phyloP scores from a whole-genome alignment of 2,329 filamentous ascomycete species.

The Trichoderma oligosporum region DNA sequence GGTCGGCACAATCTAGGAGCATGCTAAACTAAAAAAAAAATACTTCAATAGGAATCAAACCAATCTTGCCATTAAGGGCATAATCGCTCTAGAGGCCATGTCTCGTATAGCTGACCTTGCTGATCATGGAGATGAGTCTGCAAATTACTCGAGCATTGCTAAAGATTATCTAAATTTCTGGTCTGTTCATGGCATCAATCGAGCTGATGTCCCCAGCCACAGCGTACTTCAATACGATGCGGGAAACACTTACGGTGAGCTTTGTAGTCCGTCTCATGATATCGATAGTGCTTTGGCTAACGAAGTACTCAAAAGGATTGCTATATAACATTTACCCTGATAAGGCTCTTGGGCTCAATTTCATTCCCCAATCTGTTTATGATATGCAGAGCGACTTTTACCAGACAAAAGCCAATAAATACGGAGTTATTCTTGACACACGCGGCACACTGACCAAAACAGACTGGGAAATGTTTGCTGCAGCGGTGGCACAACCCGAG shows the following conservation, averaged over 20 bases:
- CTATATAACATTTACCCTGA: constrained; percentile 85
- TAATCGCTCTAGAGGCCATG: constrained; percentile 80
- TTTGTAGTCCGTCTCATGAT: not conserved
- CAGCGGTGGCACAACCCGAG: constrained; percentile 62
- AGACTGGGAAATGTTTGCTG: constrained; percentile 83
- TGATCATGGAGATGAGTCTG: constrained; percentile 53
- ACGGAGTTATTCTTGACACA: constrained; percentile 78
- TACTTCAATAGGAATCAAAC: constrained; percentile 6
- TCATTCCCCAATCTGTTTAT: constrained; percentile 73
- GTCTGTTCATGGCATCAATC: constrained; percentile 66
- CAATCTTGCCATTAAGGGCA: constrained; percentile 78
- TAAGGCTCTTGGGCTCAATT: constrained; percentile 68
- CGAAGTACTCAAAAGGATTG: constrained; percentile 20
- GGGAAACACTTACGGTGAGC: constrained; percentile 42
- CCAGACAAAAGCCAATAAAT: constrained; percentile 64
- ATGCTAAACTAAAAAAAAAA: not conserved
- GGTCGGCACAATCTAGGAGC: too few species aligned
- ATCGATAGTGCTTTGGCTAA: not conserved
- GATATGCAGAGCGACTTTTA: constrained; percentile 76
- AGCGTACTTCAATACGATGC: constrained; percentile 77
- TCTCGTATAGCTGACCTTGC: constrained; percentile 62
- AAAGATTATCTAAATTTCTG: constrained; percentile 68
- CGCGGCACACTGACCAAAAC: constrained; percentile 79
- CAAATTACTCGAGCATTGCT: constrained; percentile 60
- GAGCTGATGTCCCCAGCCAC: constrained; percentile 57